Conservation (phyloP, 306 rosid species). For the Citrullus amarus region DNA sequence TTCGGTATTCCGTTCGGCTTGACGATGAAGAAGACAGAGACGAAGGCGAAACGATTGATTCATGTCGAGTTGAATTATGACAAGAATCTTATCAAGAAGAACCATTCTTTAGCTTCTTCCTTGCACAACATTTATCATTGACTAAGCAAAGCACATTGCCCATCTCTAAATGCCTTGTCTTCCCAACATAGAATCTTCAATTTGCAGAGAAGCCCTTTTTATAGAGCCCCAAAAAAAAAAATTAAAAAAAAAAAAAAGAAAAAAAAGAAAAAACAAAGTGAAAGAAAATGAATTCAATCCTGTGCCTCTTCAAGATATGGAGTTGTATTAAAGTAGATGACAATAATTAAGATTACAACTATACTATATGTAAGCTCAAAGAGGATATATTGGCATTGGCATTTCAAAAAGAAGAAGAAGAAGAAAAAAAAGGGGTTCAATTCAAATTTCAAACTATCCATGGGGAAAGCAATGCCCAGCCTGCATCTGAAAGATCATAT, state of each 20-base stretch:
- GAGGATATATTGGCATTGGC: neutral
- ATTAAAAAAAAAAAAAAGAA: neutral
- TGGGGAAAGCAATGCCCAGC: constrained; percentile 4
- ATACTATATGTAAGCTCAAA: constrained; percentile 1
- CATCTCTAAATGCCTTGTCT: constrained; percentile 2
- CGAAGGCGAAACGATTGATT: neutral
- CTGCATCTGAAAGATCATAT: constrained; percentile 10
- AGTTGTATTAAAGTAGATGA: neutral
- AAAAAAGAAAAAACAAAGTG: neutral
- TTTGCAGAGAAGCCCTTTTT: neutral
- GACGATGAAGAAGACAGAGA: neutral
- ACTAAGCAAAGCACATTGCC: neutral
- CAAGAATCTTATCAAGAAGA: neutral
- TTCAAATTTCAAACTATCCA: neutral
- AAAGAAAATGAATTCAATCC: neutral
- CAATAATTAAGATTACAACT: neutral
- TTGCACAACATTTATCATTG: constrained; percentile 8
- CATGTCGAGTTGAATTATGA: neutral
- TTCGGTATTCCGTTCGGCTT: neutral
- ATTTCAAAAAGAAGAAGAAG: neutral
- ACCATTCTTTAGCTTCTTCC: neutral
- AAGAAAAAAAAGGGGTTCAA: neutral
- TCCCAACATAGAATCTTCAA: constrained; percentile 8
- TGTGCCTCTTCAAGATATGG: constrained; percentile 4
- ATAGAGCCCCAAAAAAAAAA: neutral